phyloP scores from a whole-genome alignment of 768 basidiomycete species.

The Imleria badia region DNA sequence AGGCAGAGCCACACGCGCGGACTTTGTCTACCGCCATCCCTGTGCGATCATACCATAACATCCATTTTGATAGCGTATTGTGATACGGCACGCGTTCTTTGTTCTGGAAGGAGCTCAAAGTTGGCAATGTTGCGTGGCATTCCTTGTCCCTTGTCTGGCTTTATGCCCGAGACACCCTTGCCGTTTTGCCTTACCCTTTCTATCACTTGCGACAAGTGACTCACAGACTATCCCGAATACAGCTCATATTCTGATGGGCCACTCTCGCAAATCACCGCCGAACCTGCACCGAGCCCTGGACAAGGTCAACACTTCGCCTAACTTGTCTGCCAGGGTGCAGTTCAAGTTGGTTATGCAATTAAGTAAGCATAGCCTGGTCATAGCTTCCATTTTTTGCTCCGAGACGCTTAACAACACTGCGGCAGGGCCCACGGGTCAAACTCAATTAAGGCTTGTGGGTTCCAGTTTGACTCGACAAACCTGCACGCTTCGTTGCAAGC shows the following conservation, averaged over 20 bases:
- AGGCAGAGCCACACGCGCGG: conserved; percentile 8
- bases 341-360: conserved; percentile 21
- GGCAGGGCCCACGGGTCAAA: conserved; percentile 7
- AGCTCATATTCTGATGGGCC: conserved; percentile 4
- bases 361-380: conserved; percentile 17
- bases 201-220: conserved; percentile 2
- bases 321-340: conserved; percentile 1
- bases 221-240: conserved; percentile 12
- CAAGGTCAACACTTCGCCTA: conserved; percentile 19
- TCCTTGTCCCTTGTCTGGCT: conserved; percentile 6
- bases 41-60: conserved; percentile 1
- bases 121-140: neutral
- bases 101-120: conserved; percentile 1
- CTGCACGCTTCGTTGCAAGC: conserved; percentile 20
- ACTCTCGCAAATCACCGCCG: conserved; percentile 21
- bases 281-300: conserved; percentile 25
- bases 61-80: conserved; percentile 11
- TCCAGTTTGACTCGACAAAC: conserved; percentile 3
- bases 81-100: conserved; percentile 10
- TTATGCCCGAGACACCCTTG: conserved; percentile 14
- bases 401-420: conserved; percentile 27
- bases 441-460: conserved; percentile 12
- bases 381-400: conserved; percentile 32
- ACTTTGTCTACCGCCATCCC: conserved; percentile 8
- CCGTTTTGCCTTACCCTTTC: neutral